These are phyloP conservation scores for Vitis hybrid DNA, from an alignment of 177 flowering plant species.

Conservation along the genomic window DNA sequence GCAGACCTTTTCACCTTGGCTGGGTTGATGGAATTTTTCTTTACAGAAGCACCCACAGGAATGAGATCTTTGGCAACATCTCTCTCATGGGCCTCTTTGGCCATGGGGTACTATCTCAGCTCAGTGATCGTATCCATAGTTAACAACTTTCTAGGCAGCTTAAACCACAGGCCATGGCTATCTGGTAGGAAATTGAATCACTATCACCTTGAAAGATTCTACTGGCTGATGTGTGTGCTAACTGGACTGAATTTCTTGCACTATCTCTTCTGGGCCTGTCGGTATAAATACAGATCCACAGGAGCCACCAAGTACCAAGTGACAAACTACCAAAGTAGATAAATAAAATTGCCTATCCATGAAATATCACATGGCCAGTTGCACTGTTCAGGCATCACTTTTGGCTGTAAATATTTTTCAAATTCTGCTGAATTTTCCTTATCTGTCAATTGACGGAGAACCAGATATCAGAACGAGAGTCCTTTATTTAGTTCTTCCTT, in stretches of 20 bases:
- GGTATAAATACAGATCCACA: constrained; percentile 32
- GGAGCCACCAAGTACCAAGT: not conserved
- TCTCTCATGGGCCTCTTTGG: constrained; percentile 62
- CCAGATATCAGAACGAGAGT: not conserved
- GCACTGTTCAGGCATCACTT: not conserved
- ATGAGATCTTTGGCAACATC: constrained; percentile 82
- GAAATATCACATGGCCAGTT: not conserved
- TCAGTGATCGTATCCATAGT: constrained; percentile 54
- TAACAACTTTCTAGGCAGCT: constrained; percentile 30
- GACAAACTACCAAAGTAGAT: not conserved
- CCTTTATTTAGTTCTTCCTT: not conserved
- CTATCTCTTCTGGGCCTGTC: constrained; percentile 43
- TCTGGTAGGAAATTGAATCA: constrained; percentile 42
- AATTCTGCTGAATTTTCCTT: not conserved
- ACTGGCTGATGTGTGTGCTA: constrained; percentile 60
- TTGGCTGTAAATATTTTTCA: not conserved
- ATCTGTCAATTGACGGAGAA: not conserved
- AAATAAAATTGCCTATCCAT: not conserved
- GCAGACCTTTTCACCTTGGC: constrained; percentile 72
- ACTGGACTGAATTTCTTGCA: constrained; percentile 50
- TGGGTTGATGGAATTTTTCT: constrained; percentile 79
- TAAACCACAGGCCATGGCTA: constrained; percentile 39
- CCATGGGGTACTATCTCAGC: constrained; percentile 70
- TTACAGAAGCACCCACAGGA: constrained; percentile 57
- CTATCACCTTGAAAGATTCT: constrained; percentile 51